phyloP scores from a whole-genome alignment of 371 early-diverging fungal species.

The Mortierella sp. region DNA sequence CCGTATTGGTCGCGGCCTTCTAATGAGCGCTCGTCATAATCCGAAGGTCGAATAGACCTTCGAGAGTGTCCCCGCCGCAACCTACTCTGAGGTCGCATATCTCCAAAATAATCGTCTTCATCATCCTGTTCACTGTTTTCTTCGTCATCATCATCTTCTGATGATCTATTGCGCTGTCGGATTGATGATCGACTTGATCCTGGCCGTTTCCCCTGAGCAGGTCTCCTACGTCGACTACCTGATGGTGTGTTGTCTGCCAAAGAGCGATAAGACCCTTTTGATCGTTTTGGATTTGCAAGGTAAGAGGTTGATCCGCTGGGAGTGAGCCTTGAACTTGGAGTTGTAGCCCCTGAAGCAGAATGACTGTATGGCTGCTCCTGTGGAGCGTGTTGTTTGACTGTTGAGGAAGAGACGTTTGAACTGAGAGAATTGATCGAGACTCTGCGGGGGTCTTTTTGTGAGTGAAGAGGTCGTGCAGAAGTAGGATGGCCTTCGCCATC shows the following conservation, averaged over 20 bases:
- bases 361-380: conserved; percentile 5
- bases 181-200: conserved; percentile 49
- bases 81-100: conserved; percentile 31
- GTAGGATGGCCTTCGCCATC: conserved; percentile 11
- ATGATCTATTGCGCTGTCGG: conserved; percentile 39
- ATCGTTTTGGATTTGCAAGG: conserved; percentile 19
- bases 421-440: conserved; percentile 46
- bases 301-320: conserved; percentile 14
- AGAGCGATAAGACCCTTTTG: conserved; percentile 30
- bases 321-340: neutral
- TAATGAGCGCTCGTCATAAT: conserved; percentile 25
- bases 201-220: conserved; percentile 16
- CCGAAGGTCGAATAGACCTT: conserved; percentile 28
- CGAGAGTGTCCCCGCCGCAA: conserved; percentile 41
- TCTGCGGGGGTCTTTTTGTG: conserved; percentile 34
- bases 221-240: conserved; percentile 43
- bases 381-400: conserved; percentile 34
- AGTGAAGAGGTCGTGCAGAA: conserved; percentile 16
- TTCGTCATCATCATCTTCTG: conserved; percentile 47
- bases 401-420: conserved; percentile 44
- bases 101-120: conserved; percentile 35
- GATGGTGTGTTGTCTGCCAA: conserved; percentile 22
- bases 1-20: conserved; percentile 26
- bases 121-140: conserved; percentile 21
- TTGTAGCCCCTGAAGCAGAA: conserved; percentile 11